phyloP scores from a whole-genome alignment of 2,329 filamentous ascomycete species.

The Fusarium guadeloupense region DNA sequence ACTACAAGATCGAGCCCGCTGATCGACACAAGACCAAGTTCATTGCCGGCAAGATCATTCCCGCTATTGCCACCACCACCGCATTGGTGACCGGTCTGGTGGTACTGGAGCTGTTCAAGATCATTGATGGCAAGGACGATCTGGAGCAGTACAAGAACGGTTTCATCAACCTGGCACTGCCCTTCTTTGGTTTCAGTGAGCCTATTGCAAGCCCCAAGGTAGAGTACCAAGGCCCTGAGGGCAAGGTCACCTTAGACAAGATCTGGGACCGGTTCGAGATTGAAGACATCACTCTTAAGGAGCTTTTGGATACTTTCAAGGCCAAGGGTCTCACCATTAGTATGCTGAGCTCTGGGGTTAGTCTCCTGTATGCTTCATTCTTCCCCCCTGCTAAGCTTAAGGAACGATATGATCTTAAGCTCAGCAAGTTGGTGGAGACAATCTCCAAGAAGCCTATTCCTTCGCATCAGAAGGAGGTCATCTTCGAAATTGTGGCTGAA shows the following conservation, averaged over 20 bases:
- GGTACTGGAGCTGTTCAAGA: constrained; percentile 92
- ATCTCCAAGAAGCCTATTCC: constrained; percentile 94
- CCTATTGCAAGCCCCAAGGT: constrained; percentile 94
- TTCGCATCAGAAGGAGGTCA: constrained; percentile 91
- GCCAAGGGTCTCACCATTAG: constrained; percentile 81
- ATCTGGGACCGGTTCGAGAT: constrained; percentile 98
- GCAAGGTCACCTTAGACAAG: constrained; percentile 88
- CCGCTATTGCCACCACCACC: constrained; percentile 96
- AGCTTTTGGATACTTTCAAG: constrained; percentile 86
- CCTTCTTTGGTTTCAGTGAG: constrained; percentile 98
- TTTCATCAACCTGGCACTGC: constrained; percentile 94
- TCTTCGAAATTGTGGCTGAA: constrained; percentile 95
- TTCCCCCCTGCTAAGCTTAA: constrained; percentile 81
- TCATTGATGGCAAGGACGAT: constrained; percentile 94
- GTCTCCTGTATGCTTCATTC: constrained; percentile 92
- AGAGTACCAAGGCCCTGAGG: constrained; percentile 81
- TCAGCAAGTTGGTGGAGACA: constrained; percentile 86
- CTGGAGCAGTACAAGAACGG: constrained; percentile 99
- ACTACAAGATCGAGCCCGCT: constrained; percentile 94
- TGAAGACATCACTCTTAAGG: constrained; percentile 81
- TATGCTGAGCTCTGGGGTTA: constrained; percentile 98
- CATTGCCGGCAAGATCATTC: constrained; percentile 99
- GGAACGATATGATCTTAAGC: constrained; percentile 82
- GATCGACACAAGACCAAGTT: constrained; percentile 99
- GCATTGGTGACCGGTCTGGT: constrained; percentile 95